phyloP scores from a whole-genome alignment of 1,284 basidiomycete species.

The Malassezia nana region DNA sequence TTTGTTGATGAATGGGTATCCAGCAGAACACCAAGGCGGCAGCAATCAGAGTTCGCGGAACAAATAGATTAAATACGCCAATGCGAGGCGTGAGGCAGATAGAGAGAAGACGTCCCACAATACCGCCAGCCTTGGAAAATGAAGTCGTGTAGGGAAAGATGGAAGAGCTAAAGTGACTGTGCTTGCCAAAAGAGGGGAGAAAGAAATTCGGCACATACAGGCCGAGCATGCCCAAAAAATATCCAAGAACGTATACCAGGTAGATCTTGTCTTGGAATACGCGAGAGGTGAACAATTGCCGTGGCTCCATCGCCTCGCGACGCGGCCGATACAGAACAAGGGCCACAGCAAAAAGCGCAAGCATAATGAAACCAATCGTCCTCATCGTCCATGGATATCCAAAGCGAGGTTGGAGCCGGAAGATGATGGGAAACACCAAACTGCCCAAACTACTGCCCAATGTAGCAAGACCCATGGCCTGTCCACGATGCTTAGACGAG shows the following conservation, averaged over 20 bases:
- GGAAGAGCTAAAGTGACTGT: background rate
- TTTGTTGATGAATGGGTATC: constrained; percentile 3
- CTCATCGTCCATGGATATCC: constrained; percentile 19
- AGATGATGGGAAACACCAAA: constrained; percentile 19
- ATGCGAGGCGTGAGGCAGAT: constrained; percentile 44
- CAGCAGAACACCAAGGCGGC: constrained; percentile 30
- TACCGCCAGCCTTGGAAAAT: constrained; percentile 30
- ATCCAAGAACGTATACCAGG: constrained; percentile 21
- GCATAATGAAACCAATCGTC: constrained; percentile 16
- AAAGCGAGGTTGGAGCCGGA: constrained; percentile 7
- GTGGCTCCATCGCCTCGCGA: background rate
- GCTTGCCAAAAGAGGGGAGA: constrained; percentile 11
- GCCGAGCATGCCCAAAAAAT: constrained; percentile 25
- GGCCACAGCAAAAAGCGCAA: constrained; percentile 3
- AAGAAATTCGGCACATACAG: constrained; percentile 30
- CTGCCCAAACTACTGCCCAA: constrained; percentile 21
- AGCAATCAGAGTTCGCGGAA: constrained; percentile 34
- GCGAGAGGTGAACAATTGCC: background rate
- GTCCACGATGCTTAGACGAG: background rate
- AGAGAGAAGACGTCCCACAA: constrained; percentile 45
- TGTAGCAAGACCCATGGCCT: constrained; percentile 10
- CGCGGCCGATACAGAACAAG: constrained; percentile 3
- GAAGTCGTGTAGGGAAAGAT: background rate
- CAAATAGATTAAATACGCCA: constrained; percentile 47
- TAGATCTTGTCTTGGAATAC: constrained; percentile 24